Evolutionary conservation across 2,329 filamentous ascomycete species (phyloP).

Genomic region (Fusarium goolgardi): DNA sequence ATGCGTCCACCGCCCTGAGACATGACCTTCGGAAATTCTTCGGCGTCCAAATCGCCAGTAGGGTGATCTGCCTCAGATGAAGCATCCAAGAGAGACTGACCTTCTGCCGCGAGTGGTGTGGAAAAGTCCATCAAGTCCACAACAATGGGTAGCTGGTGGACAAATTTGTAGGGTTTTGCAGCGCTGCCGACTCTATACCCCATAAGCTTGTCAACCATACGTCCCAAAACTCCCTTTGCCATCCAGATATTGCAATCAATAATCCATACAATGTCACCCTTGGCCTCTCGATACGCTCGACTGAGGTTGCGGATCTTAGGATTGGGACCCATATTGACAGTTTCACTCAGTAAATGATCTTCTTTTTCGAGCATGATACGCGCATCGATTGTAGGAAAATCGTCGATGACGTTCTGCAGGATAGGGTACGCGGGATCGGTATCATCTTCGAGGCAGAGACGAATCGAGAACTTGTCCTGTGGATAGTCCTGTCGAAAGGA

Average conservation of each 20-base stretch:
- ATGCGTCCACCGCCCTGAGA: constrained; percentile 78
- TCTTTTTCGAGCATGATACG: constrained; percentile 84
- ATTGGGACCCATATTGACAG: constrained; percentile 83
- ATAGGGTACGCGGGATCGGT: constrained; percentile 82
- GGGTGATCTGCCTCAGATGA: constrained; percentile 45
- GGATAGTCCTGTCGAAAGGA: constrained; percentile 88
- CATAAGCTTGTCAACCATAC: constrained; percentile 89
- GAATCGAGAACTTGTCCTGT: constrained; percentile 77
- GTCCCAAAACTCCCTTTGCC: constrained; percentile 77
- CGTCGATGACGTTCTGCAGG: constrained; percentile 75
- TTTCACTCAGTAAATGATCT: constrained; percentile 72
- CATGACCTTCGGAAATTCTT: constrained; percentile 46
- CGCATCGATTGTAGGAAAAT: constrained; percentile 79
- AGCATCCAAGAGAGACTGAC: constrained; percentile 50
- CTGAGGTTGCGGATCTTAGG: constrained; percentile 99
- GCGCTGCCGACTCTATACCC: constrained; percentile 68
- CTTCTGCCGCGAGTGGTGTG: constrained; percentile 31
- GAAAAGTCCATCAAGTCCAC: constrained; percentile 72
- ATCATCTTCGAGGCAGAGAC: constrained; percentile 82
- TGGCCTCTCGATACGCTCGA: constrained; percentile 87
- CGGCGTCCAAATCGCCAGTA: constrained; percentile 40
- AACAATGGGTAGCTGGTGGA: constrained; percentile 91
- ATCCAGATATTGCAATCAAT: constrained; percentile 98
- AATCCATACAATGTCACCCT: constrained; percentile 91
- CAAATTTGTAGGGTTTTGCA: constrained; percentile 81